phyloP scores from a whole-genome alignment of 192 early-diverging fungal species.

The Pilaira anomala region DNA sequence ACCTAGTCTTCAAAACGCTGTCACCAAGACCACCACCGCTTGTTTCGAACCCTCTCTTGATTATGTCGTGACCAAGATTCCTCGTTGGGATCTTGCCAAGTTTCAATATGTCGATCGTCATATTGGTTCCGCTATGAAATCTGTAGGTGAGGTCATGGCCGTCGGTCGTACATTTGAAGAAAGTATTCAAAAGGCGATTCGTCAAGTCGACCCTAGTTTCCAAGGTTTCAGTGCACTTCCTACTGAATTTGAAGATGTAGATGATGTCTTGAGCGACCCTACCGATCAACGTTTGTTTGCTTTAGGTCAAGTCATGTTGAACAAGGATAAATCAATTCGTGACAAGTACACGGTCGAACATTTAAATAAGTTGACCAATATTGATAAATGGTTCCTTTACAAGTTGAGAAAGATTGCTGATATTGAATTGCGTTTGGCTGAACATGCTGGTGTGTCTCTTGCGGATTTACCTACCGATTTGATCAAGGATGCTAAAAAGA shows the following conservation, averaged over 20 bases:
- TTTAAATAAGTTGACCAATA: constrained; percentile 79
- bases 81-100: constrained; percentile 95
- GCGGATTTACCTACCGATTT: constrained; percentile 52
- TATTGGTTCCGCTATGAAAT: constrained; percentile 90
- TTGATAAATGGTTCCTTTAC: constrained; percentile 90
- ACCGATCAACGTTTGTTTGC: constrained; percentile 84
- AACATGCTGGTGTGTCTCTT: constrained; percentile 25
- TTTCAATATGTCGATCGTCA: constrained; percentile 87
- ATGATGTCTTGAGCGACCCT: constrained; percentile 61
- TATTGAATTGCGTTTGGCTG: constrained; percentile 48
- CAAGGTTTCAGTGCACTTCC: constrained; percentile 64
- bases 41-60: constrained; percentile 97
- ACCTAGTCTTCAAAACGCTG: constrained; percentile 82
- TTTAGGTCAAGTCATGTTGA: constrained; percentile 78
- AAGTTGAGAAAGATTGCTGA: constrained; percentile 82
- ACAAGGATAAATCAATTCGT: constrained; percentile 32
- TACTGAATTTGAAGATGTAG: constrained; percentile 47
- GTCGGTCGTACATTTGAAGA: constrained; percentile 98
- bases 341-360: constrained; percentile 75
- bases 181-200: constrained; percentile 92
- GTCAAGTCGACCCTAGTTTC: constrained; percentile 91
- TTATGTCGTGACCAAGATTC: constrained; percentile 96
- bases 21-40: constrained; percentile 91
- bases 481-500: constrained; percentile 74
- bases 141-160: constrained; percentile 98